Evolutionary conservation across 345 rosid species (phyloP).

Genomic region (Gossypium australe): DNA sequence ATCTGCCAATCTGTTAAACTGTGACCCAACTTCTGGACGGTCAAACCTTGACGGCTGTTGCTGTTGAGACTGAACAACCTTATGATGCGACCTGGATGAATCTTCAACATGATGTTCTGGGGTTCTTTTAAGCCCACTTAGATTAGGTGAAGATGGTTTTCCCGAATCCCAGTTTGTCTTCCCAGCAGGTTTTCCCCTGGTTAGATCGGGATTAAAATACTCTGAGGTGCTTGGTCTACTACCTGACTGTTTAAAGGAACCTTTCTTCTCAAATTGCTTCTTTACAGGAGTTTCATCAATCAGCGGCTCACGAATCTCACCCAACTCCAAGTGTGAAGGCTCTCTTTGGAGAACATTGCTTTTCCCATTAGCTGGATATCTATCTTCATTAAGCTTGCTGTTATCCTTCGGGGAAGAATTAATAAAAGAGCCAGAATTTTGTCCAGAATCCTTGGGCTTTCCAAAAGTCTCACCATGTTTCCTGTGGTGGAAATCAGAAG

Average conservation of each 20-base stretch:
- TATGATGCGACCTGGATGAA: conserved; percentile 34
- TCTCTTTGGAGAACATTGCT: conserved; percentile 59
- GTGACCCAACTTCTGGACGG: conserved; percentile 40
- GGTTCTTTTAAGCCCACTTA: conserved; percentile 39
- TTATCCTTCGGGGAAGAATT: conserved; percentile 49
- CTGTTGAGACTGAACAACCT: conserved; percentile 43
- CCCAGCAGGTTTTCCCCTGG: conserved; percentile 51
- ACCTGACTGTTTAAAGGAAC: conserved; percentile 51
- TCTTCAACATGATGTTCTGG: conserved; percentile 53
- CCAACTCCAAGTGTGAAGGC: conserved; percentile 81
- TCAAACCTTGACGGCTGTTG: conserved; percentile 40
- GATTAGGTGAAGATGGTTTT: conserved; percentile 45
- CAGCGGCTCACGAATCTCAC: conserved; percentile 78
- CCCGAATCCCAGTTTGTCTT: conserved; percentile 43
- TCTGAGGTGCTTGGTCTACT: conserved; percentile 54
- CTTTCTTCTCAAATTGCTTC: conserved; percentile 58
- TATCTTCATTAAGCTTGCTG: conserved; percentile 19
- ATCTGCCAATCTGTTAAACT: conserved; percentile 38
- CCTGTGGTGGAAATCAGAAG: conserved; percentile 37
- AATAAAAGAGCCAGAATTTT: conserved; percentile 31
- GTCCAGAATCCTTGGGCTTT: conserved; percentile 45
- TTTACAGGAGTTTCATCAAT: conserved; percentile 44
- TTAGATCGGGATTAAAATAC: conserved; percentile 41
- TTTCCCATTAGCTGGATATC: conserved; percentile 43
- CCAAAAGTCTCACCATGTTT: conserved; percentile 50